Evolutionary conservation across 148 eudicot species (phyloP).

Genomic region (Mesembryanthemum crystallinum): DNA sequence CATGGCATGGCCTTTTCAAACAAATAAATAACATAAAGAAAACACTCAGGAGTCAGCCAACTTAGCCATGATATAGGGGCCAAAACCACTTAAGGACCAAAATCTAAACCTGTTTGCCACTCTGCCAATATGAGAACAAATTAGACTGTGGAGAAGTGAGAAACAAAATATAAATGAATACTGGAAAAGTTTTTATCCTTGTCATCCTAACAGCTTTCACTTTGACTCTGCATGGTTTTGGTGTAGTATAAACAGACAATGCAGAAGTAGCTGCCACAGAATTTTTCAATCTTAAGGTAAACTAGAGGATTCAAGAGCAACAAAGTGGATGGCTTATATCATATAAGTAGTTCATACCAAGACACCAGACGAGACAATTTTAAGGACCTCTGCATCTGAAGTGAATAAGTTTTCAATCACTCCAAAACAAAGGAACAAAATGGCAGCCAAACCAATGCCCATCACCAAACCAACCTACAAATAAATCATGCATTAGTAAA

Average conservation of each 20-base stretch:
- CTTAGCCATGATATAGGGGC: neutral
- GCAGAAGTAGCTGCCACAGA: neutral
- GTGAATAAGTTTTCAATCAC: slow-evolving; percentile 54
- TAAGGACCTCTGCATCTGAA: slow-evolving; percentile 61
- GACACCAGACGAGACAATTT: slow-evolving; percentile 71
- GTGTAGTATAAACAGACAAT: neutral
- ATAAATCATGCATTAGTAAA: neutral
- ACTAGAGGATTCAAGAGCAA: neutral
- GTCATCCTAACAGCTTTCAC: neutral
- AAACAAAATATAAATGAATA: neutral
- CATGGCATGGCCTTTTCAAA: neutral
- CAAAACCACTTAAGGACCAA: neutral
- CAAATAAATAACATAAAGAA: neutral
- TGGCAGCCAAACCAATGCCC: slow-evolving; percentile 61
- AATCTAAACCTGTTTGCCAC: too few relatives aligned
- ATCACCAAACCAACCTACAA: slow-evolving; percentile 64
- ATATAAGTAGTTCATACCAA: slow-evolving; percentile 43
- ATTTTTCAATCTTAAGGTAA: slow-evolving; percentile 2
- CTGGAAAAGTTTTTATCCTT: neutral
- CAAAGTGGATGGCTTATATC: neutral
- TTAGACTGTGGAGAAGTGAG: neutral
- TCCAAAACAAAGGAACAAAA: slow-evolving; percentile 68
- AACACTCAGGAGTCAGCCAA: neutral
- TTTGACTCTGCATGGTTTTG: neutral
- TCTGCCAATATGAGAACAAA: too few relatives aligned